Evolutionary conservation across 805 yeast genomes (phyloP), one percentile per base, ranked within the genome.

Genomic region (Saccharomycopsis lassenensis): DNA sequence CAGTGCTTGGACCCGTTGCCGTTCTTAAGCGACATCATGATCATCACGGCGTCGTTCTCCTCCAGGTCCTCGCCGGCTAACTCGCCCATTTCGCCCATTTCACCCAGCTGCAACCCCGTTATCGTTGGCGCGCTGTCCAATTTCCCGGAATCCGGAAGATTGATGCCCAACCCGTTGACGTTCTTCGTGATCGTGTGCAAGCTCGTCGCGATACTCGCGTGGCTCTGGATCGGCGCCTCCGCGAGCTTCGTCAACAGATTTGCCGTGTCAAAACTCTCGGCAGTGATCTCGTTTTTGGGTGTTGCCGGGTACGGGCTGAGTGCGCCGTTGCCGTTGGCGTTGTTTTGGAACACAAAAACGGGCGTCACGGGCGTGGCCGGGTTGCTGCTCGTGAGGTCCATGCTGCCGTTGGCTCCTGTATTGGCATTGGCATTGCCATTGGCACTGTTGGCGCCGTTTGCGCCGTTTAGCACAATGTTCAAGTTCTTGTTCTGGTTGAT

Each of bases 1-100:
- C 19, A n/a, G 22, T 29, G 19, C 19, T 29, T 11, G 7, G 8
- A 6, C n/a, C n/a, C n/a, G n/a, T 40, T 29, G 11, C 44, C 40
- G 27, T 37, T 34, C 25, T 29, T 42, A 20, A 42, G 39, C 6
- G 41, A 36, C 46, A 42, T 42, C 46, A 42, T 42, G 18, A 42
- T 42, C 37, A 25, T 31, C 16, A 42, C 39, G 7, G 46, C 46
- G 28, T 42, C 43, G n/a, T 39, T 36, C 14, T 42, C 46, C 7
- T 29, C 39, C 7, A 16, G 37, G 14, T 39, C 37, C n/a, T 33
- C 37, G 7, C 22, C 24, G 2, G n/a, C 21, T 18, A 12, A 20
- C 14, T 10, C 11, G n/a, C n/a, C n/a, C n/a, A n/a, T n/a, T n/a
- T n/a, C 20, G 15, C 8, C 11, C 6, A 12, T 18, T 29, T 15